Evolutionary conservation across 1,284 basidiomycete genomes (phyloP).

Genomic region (Amylostereum areolatum): DNA sequence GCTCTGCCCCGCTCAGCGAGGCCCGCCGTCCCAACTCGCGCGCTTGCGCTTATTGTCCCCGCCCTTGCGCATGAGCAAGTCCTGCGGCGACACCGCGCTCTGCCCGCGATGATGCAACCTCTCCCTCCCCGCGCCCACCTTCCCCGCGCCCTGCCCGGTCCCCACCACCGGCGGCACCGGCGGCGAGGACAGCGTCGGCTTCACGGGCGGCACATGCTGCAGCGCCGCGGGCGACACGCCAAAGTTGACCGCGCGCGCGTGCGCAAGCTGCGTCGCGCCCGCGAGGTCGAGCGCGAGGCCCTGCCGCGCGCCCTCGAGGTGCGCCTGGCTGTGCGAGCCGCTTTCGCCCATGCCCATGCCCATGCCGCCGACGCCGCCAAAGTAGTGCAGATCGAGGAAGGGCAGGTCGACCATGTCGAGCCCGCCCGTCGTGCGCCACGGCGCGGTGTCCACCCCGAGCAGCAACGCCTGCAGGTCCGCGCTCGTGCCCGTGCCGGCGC

Average conservation of each 20-base stretch:
- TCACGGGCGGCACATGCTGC: neutral
- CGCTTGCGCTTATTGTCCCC: slow-evolving; percentile 62
- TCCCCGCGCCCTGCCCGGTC: neutral
- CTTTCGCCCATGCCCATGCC: too few relatives aligned
- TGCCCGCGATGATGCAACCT: slow-evolving; percentile 50
- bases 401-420: neutral
- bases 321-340: neutral
- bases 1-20: too few relatives aligned
- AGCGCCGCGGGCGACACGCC: neutral
- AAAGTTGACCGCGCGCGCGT: neutral
- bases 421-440: neutral
- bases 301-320: neutral
- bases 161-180: neutral
- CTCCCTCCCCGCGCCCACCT: neutral
- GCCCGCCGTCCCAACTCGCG: slow-evolving; percentile 63
- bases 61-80: slow-evolving; percentile 44
- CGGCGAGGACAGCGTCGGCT: neutral
- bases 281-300: slow-evolving; percentile 9
- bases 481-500: neutral
- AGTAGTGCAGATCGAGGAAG: slow-evolving; percentile 3
- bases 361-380: neutral
- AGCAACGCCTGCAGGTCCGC: neutral
- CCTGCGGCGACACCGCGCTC: slow-evolving; percentile 60
- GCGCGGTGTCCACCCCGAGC: neutral
- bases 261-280: slow-evolving; percentile 7